A percentile compares a stretch with the other conserved stretches of the same genome.
Evolutionary conservation across 768 basidiomycete species (phyloP).

Genomic region (Calocybe gangraenosa): DNA sequence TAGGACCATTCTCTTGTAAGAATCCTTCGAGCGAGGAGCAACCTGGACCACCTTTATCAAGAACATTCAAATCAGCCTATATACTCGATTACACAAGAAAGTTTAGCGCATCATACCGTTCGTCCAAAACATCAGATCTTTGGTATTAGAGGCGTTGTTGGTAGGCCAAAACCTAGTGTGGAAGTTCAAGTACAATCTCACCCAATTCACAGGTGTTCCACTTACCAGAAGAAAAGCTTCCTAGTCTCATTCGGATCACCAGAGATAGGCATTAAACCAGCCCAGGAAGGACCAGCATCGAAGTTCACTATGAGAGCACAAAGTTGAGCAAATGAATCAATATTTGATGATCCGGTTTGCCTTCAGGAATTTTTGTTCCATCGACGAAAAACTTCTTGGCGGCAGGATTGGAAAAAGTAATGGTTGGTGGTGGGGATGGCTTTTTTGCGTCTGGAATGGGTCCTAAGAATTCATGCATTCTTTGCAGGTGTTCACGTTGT

Average conservation of each 20-base stretch:
- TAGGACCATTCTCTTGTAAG: slow-evolving; percentile 63
- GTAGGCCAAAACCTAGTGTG: slow-evolving; percentile 66
- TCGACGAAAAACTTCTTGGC: slow-evolving; percentile 49
- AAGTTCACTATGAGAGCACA: slow-evolving; percentile 41
- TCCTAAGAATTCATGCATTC: slow-evolving; percentile 34
- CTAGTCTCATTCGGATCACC: slow-evolving; percentile 52
- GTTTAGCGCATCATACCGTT: slow-evolving; percentile 30
- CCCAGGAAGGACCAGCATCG: slow-evolving; percentile 67
- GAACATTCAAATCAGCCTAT: slow-evolving; percentile 20
- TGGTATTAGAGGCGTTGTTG: slow-evolving; percentile 50
- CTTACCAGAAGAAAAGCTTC: slow-evolving; percentile 47
- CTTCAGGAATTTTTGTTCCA: slow-evolving; percentile 41
- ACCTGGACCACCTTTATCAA: slow-evolving; percentile 58
- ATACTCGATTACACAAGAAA: background rate
- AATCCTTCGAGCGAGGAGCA: slow-evolving; percentile 66
- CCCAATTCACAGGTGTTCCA: background rate
- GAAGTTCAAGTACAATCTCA: background rate
- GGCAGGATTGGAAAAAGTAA: slow-evolving; percentile 60
- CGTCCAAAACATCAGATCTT: slow-evolving; percentile 67
- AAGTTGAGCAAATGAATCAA: slow-evolving; percentile 18
- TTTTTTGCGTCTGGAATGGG: slow-evolving; percentile 17
- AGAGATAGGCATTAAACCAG: slow-evolving; percentile 66
- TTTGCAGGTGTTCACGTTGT: slow-evolving; percentile 41
- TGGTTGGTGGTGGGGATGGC: slow-evolving; percentile 24
- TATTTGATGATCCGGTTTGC: slow-evolving; percentile 13